Evolutionary conservation across 1,284 basidiomycete species (phyloP).

Genomic region (Mycosarcoma mackinlayi): DNA sequence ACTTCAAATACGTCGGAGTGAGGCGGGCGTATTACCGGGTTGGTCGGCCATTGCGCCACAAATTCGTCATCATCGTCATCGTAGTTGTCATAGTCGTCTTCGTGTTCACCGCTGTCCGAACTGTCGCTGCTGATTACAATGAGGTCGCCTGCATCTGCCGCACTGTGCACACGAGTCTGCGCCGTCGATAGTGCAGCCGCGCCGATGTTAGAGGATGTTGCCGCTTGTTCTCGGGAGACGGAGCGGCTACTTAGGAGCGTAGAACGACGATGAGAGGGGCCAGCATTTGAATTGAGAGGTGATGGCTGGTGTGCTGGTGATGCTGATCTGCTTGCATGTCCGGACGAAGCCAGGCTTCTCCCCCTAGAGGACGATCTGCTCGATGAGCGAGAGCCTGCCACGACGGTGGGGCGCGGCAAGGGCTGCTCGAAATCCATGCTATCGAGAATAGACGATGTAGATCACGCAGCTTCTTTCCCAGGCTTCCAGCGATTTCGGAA

Average conservation of each 20-base stretch:
- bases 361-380: slow-evolving; percentile 24
- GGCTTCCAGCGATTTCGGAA: too few species aligned
- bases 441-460: neutral
- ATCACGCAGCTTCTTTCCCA: neutral
- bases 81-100: slow-evolving; percentile 19
- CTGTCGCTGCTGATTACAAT: slow-evolving; percentile 49
- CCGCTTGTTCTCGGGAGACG: slow-evolving; percentile 2
- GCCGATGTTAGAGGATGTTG: slow-evolving; percentile 7
- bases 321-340: slow-evolving; percentile 15
- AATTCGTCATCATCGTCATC: slow-evolving; percentile 8
- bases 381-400: slow-evolving; percentile 23
- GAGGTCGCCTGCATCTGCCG: slow-evolving; percentile 6
- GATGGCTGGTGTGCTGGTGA: slow-evolving; percentile 10
- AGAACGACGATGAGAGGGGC: neutral
- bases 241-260: slow-evolving; percentile 1
- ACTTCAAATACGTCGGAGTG: slow-evolving; percentile 29
- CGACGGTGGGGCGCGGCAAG: slow-evolving; percentile 38
- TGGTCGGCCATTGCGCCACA: slow-evolving; percentile 3
- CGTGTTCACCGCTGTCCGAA: too few species aligned
- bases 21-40: neutral
- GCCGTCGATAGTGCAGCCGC: neutral
- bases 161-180: neutral
- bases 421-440: slow-evolving; percentile 11
- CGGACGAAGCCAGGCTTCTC: slow-evolving; percentile 13
- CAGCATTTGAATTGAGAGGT: neutral